Conservation (phyloP, 495 filamentous ascomycete species). For the Amphirosellinia nigrospora region DNA sequence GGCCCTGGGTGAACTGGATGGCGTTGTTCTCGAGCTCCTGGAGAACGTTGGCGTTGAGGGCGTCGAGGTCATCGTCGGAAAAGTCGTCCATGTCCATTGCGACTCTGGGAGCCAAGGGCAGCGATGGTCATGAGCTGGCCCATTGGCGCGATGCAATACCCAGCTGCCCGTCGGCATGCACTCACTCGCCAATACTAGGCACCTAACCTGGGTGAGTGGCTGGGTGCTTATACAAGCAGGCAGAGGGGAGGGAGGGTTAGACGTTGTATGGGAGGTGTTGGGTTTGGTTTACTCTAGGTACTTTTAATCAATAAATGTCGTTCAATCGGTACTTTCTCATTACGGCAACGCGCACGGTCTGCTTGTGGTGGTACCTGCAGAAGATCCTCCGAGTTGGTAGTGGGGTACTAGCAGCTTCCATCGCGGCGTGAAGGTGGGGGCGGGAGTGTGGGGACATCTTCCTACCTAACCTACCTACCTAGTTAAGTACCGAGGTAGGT, state of each 20-base stretch:
- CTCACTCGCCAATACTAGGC: too few species aligned
- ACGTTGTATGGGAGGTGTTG: neutral
- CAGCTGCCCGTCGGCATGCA: neutral
- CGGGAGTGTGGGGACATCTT: too few species aligned
- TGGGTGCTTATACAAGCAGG: neutral
- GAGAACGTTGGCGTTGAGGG: constrained; percentile 49
- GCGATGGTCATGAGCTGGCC: constrained; percentile 33
- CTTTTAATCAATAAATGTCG: too few species aligned
- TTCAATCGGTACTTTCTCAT: too few species aligned
- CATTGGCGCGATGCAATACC: constrained; percentile 34
- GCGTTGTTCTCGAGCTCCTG: constrained; percentile 57
- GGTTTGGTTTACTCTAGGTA: too few species aligned
- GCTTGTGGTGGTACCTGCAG: too few species aligned
- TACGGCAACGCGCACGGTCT: too few species aligned
- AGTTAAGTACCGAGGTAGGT: neutral
- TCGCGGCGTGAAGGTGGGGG: too few species aligned
- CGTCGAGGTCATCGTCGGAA: constrained; percentile 55
- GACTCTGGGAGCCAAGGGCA: constrained; percentile 35
- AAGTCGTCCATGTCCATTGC: constrained; percentile 60
- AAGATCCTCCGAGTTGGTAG: too few species aligned
- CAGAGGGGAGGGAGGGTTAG: neutral
- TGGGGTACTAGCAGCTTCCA: too few species aligned
- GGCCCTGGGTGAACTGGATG: constrained; percentile 54
- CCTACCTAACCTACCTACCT: neutral
- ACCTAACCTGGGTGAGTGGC: too few species aligned